Base-by-base conservation (phyloP, 768 basidiomycete species). In the Mycena haematopus region DNA sequence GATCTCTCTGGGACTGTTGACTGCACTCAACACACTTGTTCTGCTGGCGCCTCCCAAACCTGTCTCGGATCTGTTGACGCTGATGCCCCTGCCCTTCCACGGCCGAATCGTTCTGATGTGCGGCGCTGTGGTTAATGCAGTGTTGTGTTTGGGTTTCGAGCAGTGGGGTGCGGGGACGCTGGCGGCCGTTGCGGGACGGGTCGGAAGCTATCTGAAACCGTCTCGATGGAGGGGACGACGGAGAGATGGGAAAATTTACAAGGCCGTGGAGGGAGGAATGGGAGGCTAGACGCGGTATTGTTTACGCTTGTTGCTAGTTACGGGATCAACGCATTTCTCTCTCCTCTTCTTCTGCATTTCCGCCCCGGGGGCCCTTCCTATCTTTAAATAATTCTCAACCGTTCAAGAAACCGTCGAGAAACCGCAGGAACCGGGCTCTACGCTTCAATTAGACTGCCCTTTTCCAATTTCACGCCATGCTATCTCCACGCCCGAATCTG, bases 141-240 rank as follows among this genome's bases (percentile, higher is more conserved):
- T 78, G 6, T 68, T 86, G 22, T 94, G 91, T 11, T 77, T 91
- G 72, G 82, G 76, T 0, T 96, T 89, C 68, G 97, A 99, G 74
- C 81, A 82, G 55, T 94, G 89, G 88, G 85, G 84, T 4, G 78
- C 86, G n/a, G 81, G 78, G 55, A 72, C 75, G 19, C 80, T 92
- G 31, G 84, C 89, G 11, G 76, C 72, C n/a, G 31, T 83, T 31
- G 76, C 91, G n/a, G 86, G 84, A 5, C 69, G 72, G 38, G 62
- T 85, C 87, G 88, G 91, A 93, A 73, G 75, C 82, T 58, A 96
- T 96, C n/a, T n/a, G n/a, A n/a, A n/a, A n/a, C n/a, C 82, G 92
- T 94, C 76, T 78, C 83, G 15, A 85, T 98, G 11, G 92, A 92
- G 69, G 86, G 85, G 42, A 85, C 89, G 86, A 75, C 76, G 63